Base-by-base conservation (phyloP, 805 yeast species). In the Limtongia smithiae region DNA sequence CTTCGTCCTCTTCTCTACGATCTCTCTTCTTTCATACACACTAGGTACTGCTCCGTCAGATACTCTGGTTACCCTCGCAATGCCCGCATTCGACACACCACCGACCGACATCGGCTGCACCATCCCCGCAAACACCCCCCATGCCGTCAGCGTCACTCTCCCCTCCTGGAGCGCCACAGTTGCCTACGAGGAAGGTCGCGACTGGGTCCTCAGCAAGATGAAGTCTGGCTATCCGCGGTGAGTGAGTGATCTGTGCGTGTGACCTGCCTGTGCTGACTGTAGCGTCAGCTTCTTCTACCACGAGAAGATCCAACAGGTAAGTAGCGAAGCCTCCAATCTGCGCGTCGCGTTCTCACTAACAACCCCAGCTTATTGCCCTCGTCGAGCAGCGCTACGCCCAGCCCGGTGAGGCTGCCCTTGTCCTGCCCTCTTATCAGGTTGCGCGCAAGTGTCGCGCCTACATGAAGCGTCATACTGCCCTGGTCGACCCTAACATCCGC, bases 81-180 rank as follows among this genome's bases (percentile, higher is more conserved):
- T 54, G 58, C 50, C 50, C 17, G 39, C 58, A 6, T n/a, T 54
- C 31, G 58, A 54, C 15, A 36, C 46, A 8, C 58, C 58, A n/a
- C 58, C 58, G 37, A 54, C 58, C 14, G 52, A 28, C n/a, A 77
- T 88, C 15, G 97, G 97, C 3, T 83, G 78, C 15, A 80, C 96
- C 1, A 90, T 93, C 50, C 97, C 98, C 2, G 83, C 85, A 51
- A 82, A 87, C 65, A 83, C 94, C 0, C 81, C 83, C 2, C 97
- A 93, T 67, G 96, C 97, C 0, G 96, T 91, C 1, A 86, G 96
- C 11, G 97, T 91, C 40, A 85, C 95, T 1, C 74, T 91, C 30
- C 98, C 98, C 6, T 85, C 96, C 0, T 93, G 97, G 98, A 84
- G 80, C 41, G 88, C 95, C 38, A 87, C 85, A 3, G 85, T 93